Evolutionary conservation across 352 stramenopile species (phyloP), one percentile per base, ranked within the genome.

Genomic region (Globisporangium emineosum): DNA sequence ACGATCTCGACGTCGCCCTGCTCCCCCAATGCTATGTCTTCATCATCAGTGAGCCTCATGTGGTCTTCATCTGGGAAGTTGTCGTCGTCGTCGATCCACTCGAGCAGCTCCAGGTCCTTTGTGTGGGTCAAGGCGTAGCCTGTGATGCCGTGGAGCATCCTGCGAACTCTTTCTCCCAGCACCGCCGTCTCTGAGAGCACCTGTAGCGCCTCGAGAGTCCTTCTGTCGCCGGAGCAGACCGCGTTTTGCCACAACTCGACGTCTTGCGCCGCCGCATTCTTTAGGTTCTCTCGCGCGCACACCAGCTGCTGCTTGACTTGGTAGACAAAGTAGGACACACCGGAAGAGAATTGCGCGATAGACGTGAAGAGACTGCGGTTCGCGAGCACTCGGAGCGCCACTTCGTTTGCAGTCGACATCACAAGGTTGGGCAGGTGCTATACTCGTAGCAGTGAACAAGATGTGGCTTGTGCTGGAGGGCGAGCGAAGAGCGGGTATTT

Each of bases 141-240:
- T 13, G 50, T 1, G 10, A 64, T 50, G 9, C 43, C 42, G 5
- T 2, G 2, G 2, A 45, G 10, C 12, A 15, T 12, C 5, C 13
- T 42, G 4, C n/a, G 32, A 13, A 63, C 15, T 2, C 15, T 25
- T 13, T 23, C 6, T 1, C n/a, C 29, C 1, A 62, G 29, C 4
- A 55, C 5, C 2, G 32, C 3, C 0, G 15, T n/a, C 12, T 32
- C 19, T 0, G 21, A 23, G 15, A 62, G 57, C 1, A 62, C 2
- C 17, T 45, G 30, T 2, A 63, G 32, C 43, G 30, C 57, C 23
- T 63, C 57, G 43, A 62, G n/a, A 13, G 42, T 55, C 19, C 29
- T 27, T 30, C 32, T 62, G 30, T 63, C 57, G 21, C 21, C 8
- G 13, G 30, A 23, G 43, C n/a, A 35, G 9, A 63, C 35, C 8